These are phyloP conservation scores for Macrolepiota dolichaula DNA, from an alignment of 768 basidiomycete genomes.

Conservation along the genomic window DNA sequence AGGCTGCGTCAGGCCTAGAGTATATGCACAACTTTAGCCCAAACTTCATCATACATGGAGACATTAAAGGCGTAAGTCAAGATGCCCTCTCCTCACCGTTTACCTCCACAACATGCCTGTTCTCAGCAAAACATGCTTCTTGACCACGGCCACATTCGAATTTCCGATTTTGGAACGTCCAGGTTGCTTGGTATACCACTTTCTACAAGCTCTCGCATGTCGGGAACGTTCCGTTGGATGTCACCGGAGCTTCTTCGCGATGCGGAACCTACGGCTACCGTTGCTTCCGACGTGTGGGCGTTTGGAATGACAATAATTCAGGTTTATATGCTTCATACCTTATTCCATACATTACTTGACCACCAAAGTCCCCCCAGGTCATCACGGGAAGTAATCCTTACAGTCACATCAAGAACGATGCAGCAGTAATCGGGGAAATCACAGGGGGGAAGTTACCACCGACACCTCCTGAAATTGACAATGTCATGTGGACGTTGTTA, in stretches of 20 bases:
- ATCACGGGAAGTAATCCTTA: slow-evolving; percentile 14
- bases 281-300: slow-evolving; percentile 30
- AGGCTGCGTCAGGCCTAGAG: slow-evolving; percentile 13
- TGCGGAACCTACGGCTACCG: slow-evolving; percentile 14
- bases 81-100: neutral
- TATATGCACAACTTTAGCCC: slow-evolving; percentile 17
- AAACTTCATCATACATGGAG: slow-evolving; percentile 28
- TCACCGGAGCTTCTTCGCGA: slow-evolving; percentile 27
- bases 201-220: slow-evolving; percentile 25
- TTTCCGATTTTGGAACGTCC: slow-evolving; percentile 39
- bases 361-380: slow-evolving; percentile 2
- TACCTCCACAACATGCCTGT: neutral
- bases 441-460: slow-evolving; percentile 5
- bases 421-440: neutral
- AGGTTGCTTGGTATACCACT: slow-evolving; percentile 23
- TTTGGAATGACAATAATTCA: slow-evolving; percentile 32
- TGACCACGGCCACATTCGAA: slow-evolving; percentile 25
- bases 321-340: slow-evolving; percentile 15
- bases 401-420: slow-evolving; percentile 9
- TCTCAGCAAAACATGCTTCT: slow-evolving; percentile 34
- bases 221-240: slow-evolving; percentile 36
- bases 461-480: slow-evolving; percentile 6
- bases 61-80: slow-evolving; percentile 31
- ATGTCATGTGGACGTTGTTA: neutral
- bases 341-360: neutral